Percentiles rank a stretch among this genome's conserved stretches.
phyloP scores from a whole-genome alignment of 2,329 filamentous ascomycete species.

The Didymella pomorum region DNA sequence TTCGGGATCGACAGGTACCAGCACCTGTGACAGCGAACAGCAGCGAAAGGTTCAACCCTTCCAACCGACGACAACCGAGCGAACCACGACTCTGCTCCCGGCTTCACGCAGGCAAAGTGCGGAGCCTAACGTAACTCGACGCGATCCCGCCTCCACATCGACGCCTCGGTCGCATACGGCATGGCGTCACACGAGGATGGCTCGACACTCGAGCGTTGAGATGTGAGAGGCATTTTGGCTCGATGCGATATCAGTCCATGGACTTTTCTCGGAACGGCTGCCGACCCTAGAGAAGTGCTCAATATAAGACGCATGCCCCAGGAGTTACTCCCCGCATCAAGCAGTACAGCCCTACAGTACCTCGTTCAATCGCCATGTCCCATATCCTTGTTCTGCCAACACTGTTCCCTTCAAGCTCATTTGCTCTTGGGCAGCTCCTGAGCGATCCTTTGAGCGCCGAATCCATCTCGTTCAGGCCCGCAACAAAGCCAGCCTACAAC shows the following conservation, averaged over 20 bases:
- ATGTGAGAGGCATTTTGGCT: conserved; percentile 3
- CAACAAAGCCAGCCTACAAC: conserved; percentile 17
- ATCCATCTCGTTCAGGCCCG: conserved; percentile 27
- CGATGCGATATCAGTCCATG: conserved; percentile 15
- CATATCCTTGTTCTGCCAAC: conserved; percentile 33
- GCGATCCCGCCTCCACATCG: conserved; percentile 18
- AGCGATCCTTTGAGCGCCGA: conserved; percentile 31
- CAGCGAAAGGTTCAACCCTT: conserved; percentile 13
- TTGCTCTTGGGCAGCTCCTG: conserved; percentile 42
- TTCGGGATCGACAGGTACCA: conserved; percentile 22
- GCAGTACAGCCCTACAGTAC: conserved; percentile 1
- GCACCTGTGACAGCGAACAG: conserved; percentile 23
- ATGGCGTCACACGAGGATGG: conserved; percentile 22
- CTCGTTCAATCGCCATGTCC: conserved; percentile 30
- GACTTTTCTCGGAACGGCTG: conserved; percentile 4
- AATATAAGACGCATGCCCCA: conserved; percentile 3
- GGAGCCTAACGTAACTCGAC: conserved; percentile 14
- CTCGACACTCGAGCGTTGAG: conserved; percentile 19
- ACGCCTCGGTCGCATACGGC: conserved; percentile 18
- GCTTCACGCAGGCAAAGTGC: conserved; percentile 17
- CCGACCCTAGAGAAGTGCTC: conserved; percentile 4
- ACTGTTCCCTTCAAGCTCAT: conserved; percentile 31
- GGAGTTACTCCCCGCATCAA: conserved; percentile 3
- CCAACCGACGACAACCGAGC: conserved; percentile 37
- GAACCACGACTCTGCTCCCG: conserved; percentile 10